Evolutionary conservation across 495 filamentous ascomycete species (phyloP).

Genomic region (Xylaria curta): DNA sequence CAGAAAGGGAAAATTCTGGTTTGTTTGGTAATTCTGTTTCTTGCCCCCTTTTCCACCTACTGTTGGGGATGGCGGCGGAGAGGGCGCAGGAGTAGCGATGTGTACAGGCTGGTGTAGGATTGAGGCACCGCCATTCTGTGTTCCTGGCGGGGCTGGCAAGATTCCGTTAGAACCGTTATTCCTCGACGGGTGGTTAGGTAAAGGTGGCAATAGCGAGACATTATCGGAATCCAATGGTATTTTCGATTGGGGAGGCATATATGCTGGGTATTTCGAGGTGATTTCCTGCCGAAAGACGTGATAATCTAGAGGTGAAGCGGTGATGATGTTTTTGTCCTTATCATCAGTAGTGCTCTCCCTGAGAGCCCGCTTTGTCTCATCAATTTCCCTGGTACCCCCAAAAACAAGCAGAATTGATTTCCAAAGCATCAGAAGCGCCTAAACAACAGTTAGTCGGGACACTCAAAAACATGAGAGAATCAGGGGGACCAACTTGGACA

Average conservation of each 20-base stretch:
- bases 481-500: constrained; percentile 23
- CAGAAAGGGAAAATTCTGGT: constrained; percentile 97
- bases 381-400: constrained; percentile 75
- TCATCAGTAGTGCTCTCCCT: constrained; percentile 56
- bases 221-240: constrained; percentile 89
- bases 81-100: constrained; percentile 97
- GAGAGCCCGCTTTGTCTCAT: constrained; percentile 71
- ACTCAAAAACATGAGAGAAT: background rate
- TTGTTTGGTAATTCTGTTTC: constrained; percentile 99
- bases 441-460: constrained; percentile 45
- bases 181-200: constrained; percentile 72
- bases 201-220: constrained; percentile 85
- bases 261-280: constrained; percentile 97
- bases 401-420: constrained; percentile 87
- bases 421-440: constrained; percentile 77
- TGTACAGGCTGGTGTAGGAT: constrained; percentile 96
- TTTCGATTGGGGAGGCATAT: constrained; percentile 82
- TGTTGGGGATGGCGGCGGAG: constrained; percentile 90
- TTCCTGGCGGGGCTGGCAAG: constrained; percentile 51
- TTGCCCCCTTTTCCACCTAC: constrained; percentile 92
- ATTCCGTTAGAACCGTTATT: constrained; percentile 56
- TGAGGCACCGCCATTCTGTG: constrained; percentile 68
- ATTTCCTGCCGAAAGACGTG: constrained; percentile 96
- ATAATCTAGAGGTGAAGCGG: constrained; percentile 93
- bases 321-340: constrained; percentile 68